Evolutionary conservation across 2,329 filamentous ascomycete genomes (phyloP), one percentile per base, ranked within the genome.

Genomic region (Penicillium sp.): DNA sequence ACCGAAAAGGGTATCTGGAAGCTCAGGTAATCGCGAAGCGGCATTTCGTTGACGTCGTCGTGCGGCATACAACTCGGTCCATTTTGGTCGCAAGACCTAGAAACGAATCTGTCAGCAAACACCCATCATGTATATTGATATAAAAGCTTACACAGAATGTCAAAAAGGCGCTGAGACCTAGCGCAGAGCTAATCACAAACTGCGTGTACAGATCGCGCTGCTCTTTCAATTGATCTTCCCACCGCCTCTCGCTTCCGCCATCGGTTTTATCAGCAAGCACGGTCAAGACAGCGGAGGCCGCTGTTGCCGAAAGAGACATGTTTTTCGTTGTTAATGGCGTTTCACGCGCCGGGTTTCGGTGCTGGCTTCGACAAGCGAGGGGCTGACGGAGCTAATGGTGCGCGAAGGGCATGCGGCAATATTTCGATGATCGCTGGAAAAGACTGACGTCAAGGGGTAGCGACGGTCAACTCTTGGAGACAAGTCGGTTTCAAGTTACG

Each of bases 31-130:
- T 29, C 80, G 72, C 2, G 81, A 81, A 14, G 82, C 82, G n/a
- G 81, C 79, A 67, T 86, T 79, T 62, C 84, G 84, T 60, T 89
- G 86, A 65, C 87, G 86, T 75, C 92, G 94, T 54, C 94, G 85
- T 43, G 94, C 94, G 30, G 91, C 88, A 71, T 97, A 99, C 1
- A 99, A 82, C 19, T 86, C 82, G 45, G 90, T 88, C 94, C 94
- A 99, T 84, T 91, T 86, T 61, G 92, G 91, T 45, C 94, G 88
- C 26, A 99, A 79, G 44, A 91, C 78, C 90, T 94, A 67, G 8
- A 42, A 29, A 13, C 16, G 9, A 44, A 13, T 18, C 27, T 34
- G 51, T 66, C 47, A 67, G 62, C 34, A 5, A 49, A 8, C 13
- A 23, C 14, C 10, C 32, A 34, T 3, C 14, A 35, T 2, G 4